phyloP scores from a whole-genome alignment of 176 grass and related monocot species.

The Musa acuminata region DNA sequence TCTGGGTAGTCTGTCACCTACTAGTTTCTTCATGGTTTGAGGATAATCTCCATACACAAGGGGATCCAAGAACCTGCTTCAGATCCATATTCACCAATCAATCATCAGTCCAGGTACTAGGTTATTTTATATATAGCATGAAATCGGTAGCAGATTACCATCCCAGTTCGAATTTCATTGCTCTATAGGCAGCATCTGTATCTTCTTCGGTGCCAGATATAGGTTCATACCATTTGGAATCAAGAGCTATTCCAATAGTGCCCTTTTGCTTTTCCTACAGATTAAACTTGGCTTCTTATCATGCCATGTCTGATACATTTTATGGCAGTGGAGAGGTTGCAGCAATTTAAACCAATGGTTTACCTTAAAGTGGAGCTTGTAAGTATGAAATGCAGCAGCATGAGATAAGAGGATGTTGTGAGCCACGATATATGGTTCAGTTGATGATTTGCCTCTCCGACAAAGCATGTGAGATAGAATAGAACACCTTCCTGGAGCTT shows the following conservation, averaged over 20 bases:
- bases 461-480: conserved; percentile 75
- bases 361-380: conserved; percentile 73
- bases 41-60: conserved; percentile 81
- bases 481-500: conserved; percentile 85
- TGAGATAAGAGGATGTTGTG: conserved; percentile 81
- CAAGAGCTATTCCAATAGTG: conserved; percentile 51
- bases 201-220: conserved; percentile 57
- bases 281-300: background rate
- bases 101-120: conserved; percentile 15
- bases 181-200: conserved; percentile 52
- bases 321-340: background rate
- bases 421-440: conserved; percentile 76
- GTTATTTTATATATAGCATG: background rate
- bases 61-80: conserved; percentile 82
- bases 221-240: conserved; percentile 92
- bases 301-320: background rate
- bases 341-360: background rate
- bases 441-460: conserved; percentile 63
- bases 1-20: conserved; percentile 53
- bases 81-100: conserved; percentile 9
- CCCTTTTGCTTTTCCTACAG: conserved; percentile 63
- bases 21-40: conserved; percentile 68
- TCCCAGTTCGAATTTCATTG: conserved; percentile 93
- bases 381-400: conserved; percentile 57
- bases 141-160: conserved; percentile 40